Evolutionary conservation across 306 rosid species (phyloP), one percentile per base, ranked within the genome.

Genomic region (Oxytropis ochrocephala): DNA sequence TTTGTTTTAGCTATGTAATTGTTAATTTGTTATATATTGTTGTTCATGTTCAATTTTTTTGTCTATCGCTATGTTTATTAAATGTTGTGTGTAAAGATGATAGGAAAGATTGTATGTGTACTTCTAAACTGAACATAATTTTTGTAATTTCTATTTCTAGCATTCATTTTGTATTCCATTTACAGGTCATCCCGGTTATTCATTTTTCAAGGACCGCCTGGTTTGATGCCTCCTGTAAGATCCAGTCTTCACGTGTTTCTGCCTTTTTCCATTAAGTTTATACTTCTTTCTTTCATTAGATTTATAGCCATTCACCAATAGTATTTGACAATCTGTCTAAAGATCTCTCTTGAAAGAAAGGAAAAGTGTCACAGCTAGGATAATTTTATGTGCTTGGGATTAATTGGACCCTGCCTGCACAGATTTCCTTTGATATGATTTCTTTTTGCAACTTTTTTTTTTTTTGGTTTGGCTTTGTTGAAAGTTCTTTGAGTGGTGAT

Each of bases 201-300:
- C 83, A 79, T 90, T 79, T 84, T 94, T 54, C 97, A 94, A 87
- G 98, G 98, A 77, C 98, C 98, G 0, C 44, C 91, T 24, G 89
- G 87, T 41, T 81, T 94, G 85, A 88, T 90, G 98, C 96, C 86
- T 69, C 90, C 79, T 13, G 98, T 94, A 88, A 88, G 96, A 56
- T 48, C 60, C 39, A 7, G 44, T 43, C 57, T 75, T 75, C 18
- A 18, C 46, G 18, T 46, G 29, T 61, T 53, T 33, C 32, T 17
- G 18, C 36, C 51, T 43, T 33, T 38, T 38, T 38, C 43, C 43
- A 38, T 38, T 38, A 38, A 38, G 8, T 38, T 38, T 38, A 5
- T 38, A 38, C 43, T 10, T 8, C 6, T 7, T 58, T 58, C 29
- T 68, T 58, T 44, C 64, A 6, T 65, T 16, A 32, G n/a, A 39